Conservation (phyloP, 441 rosid species). For the Erodium trifolium region DNA sequence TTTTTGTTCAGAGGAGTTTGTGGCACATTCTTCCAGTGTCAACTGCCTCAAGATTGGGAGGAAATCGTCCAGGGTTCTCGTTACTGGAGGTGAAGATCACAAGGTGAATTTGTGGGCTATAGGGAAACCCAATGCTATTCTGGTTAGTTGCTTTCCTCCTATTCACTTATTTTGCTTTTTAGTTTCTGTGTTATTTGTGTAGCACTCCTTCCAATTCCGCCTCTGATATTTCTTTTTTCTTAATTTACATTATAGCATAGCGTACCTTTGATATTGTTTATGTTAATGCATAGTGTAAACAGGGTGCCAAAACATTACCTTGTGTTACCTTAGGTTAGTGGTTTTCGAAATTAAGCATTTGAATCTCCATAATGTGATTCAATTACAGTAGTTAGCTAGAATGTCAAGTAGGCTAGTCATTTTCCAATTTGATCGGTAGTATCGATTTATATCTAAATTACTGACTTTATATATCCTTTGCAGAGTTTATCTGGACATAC, state of each 20-base stretch:
- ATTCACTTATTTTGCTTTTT: neutral
- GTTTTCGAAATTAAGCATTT: neutral
- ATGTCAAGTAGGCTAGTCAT: neutral
- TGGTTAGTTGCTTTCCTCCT: constrained; percentile 45
- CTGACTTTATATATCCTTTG: neutral
- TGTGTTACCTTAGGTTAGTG: constrained; percentile 2
- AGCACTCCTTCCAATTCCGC: neutral
- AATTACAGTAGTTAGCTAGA: neutral
- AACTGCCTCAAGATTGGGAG: constrained; percentile 96
- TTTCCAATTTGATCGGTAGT: neutral
- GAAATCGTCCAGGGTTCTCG: constrained; percentile 88
- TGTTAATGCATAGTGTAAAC: neutral
- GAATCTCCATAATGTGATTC: neutral
- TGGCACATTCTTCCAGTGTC: constrained; percentile 89
- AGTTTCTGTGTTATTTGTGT: neutral
- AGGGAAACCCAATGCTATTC: constrained; percentile 94
- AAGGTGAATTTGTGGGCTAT: constrained; percentile 98
- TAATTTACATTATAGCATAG: neutral
- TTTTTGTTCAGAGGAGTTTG: constrained; percentile 77
- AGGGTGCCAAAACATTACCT: neutral
- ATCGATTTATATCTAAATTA: neutral
- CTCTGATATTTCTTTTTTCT: neutral
- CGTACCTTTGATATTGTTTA: neutral
- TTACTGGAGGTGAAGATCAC: constrained; percentile 98
- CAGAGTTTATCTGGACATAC: constrained; percentile 95